Base-by-base conservation (phyloP, 805 yeast genomes). In the Candida ortonii region DNA sequence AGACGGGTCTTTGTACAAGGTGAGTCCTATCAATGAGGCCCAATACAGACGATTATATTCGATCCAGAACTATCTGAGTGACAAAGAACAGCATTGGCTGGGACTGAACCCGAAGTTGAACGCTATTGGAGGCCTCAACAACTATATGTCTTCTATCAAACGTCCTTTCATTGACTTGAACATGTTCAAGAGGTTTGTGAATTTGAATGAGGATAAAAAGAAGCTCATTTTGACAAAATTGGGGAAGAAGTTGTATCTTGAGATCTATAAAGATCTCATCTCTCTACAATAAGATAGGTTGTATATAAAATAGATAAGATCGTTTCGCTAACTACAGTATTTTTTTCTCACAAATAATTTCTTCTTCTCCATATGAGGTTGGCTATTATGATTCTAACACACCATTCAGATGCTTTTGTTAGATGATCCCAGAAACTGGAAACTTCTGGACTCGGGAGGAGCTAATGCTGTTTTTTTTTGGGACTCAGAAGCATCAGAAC, bases 61-160 rank as follows among this genome's bases (percentile, higher is more conserved):
- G 22, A 65, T 90, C 14, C 97, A 89, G 54, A 95, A 88, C 58
- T 96, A 88, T 49, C 62, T 93, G 32, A 71, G 73, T 22, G 96
- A 89, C 36, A 84, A 84, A 46, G 84, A 83, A 38, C 68, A 67
- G 23, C 88, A 83, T 43, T 60, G 65, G 38, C 80, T 84, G 32
- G 96, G 97, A 0, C 63, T 93, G 45, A 93, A 90, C 54, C 95
- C 96, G 3, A 70, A 73, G 43, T 64, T 76, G 68, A 81, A 81
- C 47, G 61, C 85, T 25, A 57, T 74, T 20, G 72, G 72, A 3
- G 54, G 67, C 8, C 41, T 63, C 26, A 35, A 37, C n/a, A 44
- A 61, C 18, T 44, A 60, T 3, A 60, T 51, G 34, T 55, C 63
- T 11, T 64, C 62, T 20, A 68, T 72, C 11, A 62, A 69, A 33